Evolutionary conservation across 192 early-diverging fungal species (phyloP), one percentile per base, ranked within the genome.

Genomic region (Umbelopsis sp.): DNA sequence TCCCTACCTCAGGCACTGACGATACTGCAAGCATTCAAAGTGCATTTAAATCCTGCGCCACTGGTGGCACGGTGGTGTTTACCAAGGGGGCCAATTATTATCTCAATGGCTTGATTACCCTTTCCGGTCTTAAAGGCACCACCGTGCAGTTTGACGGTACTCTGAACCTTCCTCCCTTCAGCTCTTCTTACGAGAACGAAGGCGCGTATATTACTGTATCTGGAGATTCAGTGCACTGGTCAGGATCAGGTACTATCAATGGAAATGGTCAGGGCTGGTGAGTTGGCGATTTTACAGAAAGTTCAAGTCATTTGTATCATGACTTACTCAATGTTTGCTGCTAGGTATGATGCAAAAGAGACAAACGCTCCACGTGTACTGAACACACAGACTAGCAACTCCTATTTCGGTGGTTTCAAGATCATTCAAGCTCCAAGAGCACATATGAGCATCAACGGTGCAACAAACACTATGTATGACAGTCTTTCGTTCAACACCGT

Each of bases 261-360:
- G 70, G 70, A 49, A 65, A 71, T 21, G 70, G 70, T 27, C 70
- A 71, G 23, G 49, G 46, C 8, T 71, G 70, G 70, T 71, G 50
- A 23, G 70, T 44, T 35, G 46, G 4, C 45, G n/a, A n/a, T 23
- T 25, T 46, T 12, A 48, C 53, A 7, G 64, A 65, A 35, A 48
- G 20, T 20, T 47, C 7, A 47, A 45, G 27, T 44, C 18, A 52
- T n/a, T 21, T 52, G 16, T n/a, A 20, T 22, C 10, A 45, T 45
- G n/a, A 58, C 11, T 46, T 12, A 61, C 21, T 46, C 1, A 27
- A 35, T 53, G 44, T 41, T 25, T 15, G 25, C 27, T 30, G 6
- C 45, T 64, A 33, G 44, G 33, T 64, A 46, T 11, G 58, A 75
- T 50, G 67, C 46, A n/a, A 49, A 65, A n/a, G 47, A 69, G 30